These are phyloP conservation scores for Fusarium sp. DNA, from an alignment of 2,329 filamentous ascomycete genomes.

Conservation along the genomic window DNA sequence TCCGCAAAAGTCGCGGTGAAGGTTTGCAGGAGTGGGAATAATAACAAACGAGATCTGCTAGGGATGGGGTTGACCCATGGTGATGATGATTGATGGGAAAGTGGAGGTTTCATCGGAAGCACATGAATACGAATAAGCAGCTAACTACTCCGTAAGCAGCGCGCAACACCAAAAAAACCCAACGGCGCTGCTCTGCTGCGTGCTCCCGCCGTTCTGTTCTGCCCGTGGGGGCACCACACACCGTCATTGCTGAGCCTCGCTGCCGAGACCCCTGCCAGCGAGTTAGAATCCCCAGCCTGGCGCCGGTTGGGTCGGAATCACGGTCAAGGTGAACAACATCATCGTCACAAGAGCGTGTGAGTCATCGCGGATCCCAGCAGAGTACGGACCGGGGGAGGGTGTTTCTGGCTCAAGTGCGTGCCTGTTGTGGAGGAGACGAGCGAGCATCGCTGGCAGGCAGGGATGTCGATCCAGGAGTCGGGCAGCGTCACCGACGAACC, in stretches of 20 bases:
- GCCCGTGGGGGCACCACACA: conserved; percentile 29
- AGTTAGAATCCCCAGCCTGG: conserved; percentile 38
- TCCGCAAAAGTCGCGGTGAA: conserved; percentile 45
- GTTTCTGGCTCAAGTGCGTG: conserved; percentile 1
- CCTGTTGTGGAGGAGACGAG: conserved; percentile 2
- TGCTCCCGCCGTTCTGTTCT: neutral
- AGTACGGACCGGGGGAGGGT: conserved; percentile 17
- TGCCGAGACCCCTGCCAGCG: conserved; percentile 39
- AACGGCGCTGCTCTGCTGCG: neutral
- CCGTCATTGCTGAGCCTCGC: conserved; percentile 35
- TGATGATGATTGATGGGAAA: conserved; percentile 15
- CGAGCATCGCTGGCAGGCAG: conserved; percentile 40
- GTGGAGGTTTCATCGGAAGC: conserved; percentile 43
- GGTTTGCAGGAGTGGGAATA: conserved; percentile 37
- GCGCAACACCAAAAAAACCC: neutral
- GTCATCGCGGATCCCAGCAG: conserved; percentile 41
- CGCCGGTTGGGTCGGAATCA: conserved; percentile 23
- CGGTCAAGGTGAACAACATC: conserved; percentile 19
- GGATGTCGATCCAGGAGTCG: conserved; percentile 43
- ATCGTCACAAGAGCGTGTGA: conserved; percentile 42
- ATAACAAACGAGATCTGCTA: conserved; percentile 38
- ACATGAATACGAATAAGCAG: conserved; percentile 41
- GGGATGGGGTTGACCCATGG: conserved; percentile 27
- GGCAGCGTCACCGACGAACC: conserved; percentile 34
- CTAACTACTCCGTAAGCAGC: neutral